phyloP scores from a whole-genome alignment of 805 yeast genomes.

The Lipomyces starkeyi region DNA sequence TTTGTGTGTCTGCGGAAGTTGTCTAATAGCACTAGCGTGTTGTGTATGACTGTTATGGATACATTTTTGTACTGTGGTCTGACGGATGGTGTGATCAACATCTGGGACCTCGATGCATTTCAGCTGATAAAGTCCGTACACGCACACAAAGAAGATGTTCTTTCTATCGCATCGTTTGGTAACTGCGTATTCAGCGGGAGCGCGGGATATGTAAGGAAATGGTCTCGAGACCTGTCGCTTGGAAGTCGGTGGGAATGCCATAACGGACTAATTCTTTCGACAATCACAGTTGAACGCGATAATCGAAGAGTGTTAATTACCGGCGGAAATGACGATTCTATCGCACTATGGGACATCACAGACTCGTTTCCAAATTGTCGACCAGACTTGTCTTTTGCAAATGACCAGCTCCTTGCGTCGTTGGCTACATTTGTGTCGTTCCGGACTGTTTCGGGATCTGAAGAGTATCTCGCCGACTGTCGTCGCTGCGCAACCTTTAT shows the following conservation, averaged over 20 bases:
- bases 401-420: conserved; percentile 68
- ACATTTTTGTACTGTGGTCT: conserved; percentile 85
- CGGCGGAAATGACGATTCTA: conserved; percentile 72
- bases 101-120: conserved; percentile 85
- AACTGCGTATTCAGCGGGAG: conserved; percentile 68
- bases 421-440: conserved; percentile 67
- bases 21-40: conserved; percentile 64
- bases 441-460: conserved; percentile 78
- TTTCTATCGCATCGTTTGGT: conserved; percentile 62
- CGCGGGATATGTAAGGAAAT: conserved; percentile 56
- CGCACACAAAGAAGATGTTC: conserved; percentile 57
- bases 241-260: conserved; percentile 59
- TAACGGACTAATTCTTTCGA: conserved; percentile 63
- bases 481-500: conserved; percentile 85
- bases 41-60: conserved; percentile 68
- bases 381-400: conserved; percentile 48
- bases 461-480: conserved; percentile 73
- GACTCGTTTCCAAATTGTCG: conserved; percentile 22
- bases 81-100: conserved; percentile 71
- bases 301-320: conserved; percentile 59
- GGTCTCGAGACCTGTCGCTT: conserved; percentile 57
- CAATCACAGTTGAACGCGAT: conserved; percentile 54
- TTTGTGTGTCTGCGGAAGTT: conserved; percentile 19
- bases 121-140: conserved; percentile 59
- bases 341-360: conserved; percentile 69